Percentiles rank a stretch among this genome's conserved stretches.
Evolutionary conservation across 768 basidiomycete genomes (phyloP).

Genomic region (Aureoboletus auriporus): DNA sequence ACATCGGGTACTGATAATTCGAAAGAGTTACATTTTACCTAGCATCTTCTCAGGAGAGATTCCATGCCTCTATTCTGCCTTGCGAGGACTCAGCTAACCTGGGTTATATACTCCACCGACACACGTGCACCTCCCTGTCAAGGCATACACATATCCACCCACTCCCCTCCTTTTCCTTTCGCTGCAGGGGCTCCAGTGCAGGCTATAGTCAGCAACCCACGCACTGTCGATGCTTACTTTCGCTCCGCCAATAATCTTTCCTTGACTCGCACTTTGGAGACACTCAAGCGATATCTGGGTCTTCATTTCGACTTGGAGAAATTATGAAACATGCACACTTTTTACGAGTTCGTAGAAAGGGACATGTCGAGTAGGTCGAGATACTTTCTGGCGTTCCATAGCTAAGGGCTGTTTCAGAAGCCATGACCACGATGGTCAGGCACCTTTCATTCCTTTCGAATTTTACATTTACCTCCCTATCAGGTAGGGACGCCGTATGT

Average conservation of each 20-base stretch:
- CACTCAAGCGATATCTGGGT: slow-evolving; percentile 34
- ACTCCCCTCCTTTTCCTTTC: slow-evolving; percentile 37
- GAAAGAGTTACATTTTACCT: slow-evolving; percentile 34
- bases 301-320: slow-evolving; percentile 44
- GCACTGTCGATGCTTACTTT: slow-evolving; percentile 28
- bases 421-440: slow-evolving; percentile 40
- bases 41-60: slow-evolving; percentile 32
- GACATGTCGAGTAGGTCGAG: slow-evolving; percentile 33
- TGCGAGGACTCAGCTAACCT: slow-evolving; percentile 21
- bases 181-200: slow-evolving; percentile 28
- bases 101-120: slow-evolving; percentile 21
- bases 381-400: not conserved
- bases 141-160: slow-evolving; percentile 34
- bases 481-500: slow-evolving; percentile 41
- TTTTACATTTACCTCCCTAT: not conserved
- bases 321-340: slow-evolving; percentile 45
- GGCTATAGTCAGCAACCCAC: slow-evolving; percentile 14
- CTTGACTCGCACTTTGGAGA: slow-evolving; percentile 36
- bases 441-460: not conserved
- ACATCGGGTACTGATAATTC: not conserved
- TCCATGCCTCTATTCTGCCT: slow-evolving; percentile 29
- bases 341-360: slow-evolving; percentile 41
- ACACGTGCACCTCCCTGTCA: slow-evolving; percentile 25
- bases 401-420: slow-evolving; percentile 26
- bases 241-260: slow-evolving; percentile 37